phyloP scores from a whole-genome alignment of 306 rosid species.

The Sechiopsis laciniata region DNA sequence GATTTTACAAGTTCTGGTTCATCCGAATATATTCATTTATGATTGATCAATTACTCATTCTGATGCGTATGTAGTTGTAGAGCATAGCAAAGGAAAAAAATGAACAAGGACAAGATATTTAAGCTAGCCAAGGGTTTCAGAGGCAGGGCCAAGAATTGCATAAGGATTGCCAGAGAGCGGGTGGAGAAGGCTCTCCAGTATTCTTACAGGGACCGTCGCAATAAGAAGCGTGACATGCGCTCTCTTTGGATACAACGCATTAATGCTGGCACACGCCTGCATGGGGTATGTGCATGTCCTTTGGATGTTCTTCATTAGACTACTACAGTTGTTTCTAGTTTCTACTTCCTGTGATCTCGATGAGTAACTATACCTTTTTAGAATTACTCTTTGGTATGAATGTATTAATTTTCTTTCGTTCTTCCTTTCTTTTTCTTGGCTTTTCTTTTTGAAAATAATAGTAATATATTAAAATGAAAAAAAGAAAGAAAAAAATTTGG shows the following conservation, averaged over 20 bases:
- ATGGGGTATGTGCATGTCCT: slow-evolving; percentile 52
- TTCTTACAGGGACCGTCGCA: slow-evolving; percentile 93
- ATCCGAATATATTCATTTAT: not conserved
- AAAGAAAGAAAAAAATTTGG: not conserved
- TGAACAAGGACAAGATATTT: slow-evolving; percentile 78
- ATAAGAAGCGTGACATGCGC: slow-evolving; percentile 93
- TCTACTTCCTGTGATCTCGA: not conserved
- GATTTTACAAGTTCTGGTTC: not conserved
- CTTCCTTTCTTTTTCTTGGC: not conserved
- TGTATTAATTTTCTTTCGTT: not conserved
- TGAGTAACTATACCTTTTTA: not conserved
- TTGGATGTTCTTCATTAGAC: slow-evolving; percentile 17
- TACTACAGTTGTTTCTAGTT: not conserved
- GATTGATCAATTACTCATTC: not conserved
- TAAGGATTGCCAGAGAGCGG: slow-evolving; percentile 90
- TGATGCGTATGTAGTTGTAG: slow-evolving; percentile 21
- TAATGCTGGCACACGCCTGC: slow-evolving; percentile 87
- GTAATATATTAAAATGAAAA: not conserved
- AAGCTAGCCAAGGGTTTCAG: slow-evolving; percentile 94
- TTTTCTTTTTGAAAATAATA: not conserved
- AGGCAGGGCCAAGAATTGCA: slow-evolving; percentile 96
- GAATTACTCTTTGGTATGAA: not conserved
- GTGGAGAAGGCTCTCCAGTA: slow-evolving; percentile 98
- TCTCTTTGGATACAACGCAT: slow-evolving; percentile 91
- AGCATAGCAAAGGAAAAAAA: slow-evolving; percentile 26